Percentiles rank a stretch among this genome's conserved stretches.
phyloP scores from a whole-genome alignment of 2,329 filamentous ascomycete species.

The Albifimbria verrucaria region DNA sequence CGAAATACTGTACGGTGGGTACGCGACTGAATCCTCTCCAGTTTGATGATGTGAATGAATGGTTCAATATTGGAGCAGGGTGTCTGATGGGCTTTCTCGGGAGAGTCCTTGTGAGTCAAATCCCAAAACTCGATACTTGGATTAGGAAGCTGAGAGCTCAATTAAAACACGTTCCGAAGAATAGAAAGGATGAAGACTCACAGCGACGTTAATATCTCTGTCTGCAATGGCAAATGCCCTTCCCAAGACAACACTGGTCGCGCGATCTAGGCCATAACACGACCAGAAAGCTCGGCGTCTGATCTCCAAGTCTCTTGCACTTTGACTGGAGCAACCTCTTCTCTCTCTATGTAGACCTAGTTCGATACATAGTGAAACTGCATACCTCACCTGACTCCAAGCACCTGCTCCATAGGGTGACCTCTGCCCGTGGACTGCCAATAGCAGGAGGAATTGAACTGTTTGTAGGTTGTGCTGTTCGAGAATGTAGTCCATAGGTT shows the following conservation, averaged over 20 bases:
- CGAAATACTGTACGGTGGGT: conserved; percentile 17
- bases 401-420: conserved; percentile 30
- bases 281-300: conserved; percentile 30
- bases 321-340: neutral
- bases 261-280: conserved; percentile 29
- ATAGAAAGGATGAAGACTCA: conserved; percentile 3
- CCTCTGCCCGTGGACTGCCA: conserved; percentile 29
- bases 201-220: conserved; percentile 27
- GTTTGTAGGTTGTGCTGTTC: conserved; percentile 28
- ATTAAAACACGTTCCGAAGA: neutral
- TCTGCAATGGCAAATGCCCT: conserved; percentile 31
- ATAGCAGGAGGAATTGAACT: conserved; percentile 26
- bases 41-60: conserved; percentile 23
- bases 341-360: conserved; percentile 25
- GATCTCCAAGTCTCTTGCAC: conserved; percentile 19
- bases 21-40: conserved; percentile 16
- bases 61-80: conserved; percentile 20
- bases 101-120: conserved; percentile 9
- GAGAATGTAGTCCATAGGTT: conserved; percentile 28
- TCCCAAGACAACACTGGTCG: conserved; percentile 28
- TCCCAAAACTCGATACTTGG: conserved; percentile 17
- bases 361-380: conserved; percentile 26
- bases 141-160: conserved; percentile 16
- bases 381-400: conserved; percentile 29
- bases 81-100: neutral